These are phyloP conservation scores for Pleurotus ostreatus DNA, from an alignment of 768 basidiomycete species.

Conservation along the genomic window DNA sequence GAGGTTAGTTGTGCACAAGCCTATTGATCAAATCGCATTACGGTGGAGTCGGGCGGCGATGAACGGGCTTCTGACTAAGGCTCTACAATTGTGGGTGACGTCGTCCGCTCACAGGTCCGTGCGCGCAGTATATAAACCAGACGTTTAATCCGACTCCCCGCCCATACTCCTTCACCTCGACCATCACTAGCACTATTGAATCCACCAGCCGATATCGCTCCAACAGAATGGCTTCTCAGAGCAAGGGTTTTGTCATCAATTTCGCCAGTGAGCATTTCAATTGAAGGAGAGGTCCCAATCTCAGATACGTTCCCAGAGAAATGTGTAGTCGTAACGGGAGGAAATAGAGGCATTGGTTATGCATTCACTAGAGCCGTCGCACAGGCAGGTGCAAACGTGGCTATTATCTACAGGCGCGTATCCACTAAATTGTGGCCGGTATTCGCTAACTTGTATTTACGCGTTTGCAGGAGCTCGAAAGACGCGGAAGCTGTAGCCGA, in stretches of 20 bases:
- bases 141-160: too few relatives aligned
- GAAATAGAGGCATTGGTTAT: constrained; percentile 57
- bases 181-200: too few relatives aligned
- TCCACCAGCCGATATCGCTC: too few relatives aligned
- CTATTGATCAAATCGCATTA: too few relatives aligned
- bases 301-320: constrained; percentile 25
- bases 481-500: constrained; percentile 46
- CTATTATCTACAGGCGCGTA: constrained; percentile 53
- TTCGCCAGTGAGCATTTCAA: constrained; percentile 22
- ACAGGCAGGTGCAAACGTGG: constrained; percentile 51
- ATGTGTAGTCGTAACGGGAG: constrained; percentile 57
- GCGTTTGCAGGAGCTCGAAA: constrained; percentile 33
- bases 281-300: background rate
- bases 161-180: too few relatives aligned
- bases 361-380: constrained; percentile 52
- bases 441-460: background rate
- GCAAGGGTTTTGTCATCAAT: constrained; percentile 17
- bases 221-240: background rate
- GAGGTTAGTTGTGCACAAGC: too few relatives aligned
- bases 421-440: background rate
- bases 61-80: too few relatives aligned
- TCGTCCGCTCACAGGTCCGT: too few relatives aligned
- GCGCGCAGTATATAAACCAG: too few relatives aligned
- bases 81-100: too few relatives aligned
- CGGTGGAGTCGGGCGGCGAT: too few relatives aligned